Evolutionary conservation across 1,284 basidiomycete genomes (phyloP), one percentile per base, ranked within the genome.

Genomic region (Fomitopsis palustris): DNA sequence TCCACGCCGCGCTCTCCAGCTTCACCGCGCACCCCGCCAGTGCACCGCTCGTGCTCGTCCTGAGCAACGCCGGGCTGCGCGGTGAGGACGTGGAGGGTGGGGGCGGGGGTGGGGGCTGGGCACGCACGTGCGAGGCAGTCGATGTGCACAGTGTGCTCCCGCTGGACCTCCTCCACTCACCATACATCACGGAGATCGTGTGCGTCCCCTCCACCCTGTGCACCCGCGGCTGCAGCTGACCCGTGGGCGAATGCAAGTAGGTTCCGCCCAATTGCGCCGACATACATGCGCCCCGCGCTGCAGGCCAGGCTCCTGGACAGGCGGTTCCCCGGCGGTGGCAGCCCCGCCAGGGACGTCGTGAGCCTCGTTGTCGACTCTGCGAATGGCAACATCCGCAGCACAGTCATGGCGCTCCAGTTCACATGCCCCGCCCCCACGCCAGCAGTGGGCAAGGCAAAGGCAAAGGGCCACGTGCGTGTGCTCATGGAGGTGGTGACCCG

Each of bases 381-480:
- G 0, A 90, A 90, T 66, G 96, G 96, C 0, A 97, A 99, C 69
- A 90, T 99, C 19, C 81, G 96, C 41, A 93, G 91, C 59, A 96
- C 96, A 0, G 83, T 97, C 62, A 98, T 96, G 85, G 87, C 90
- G 0, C 79, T 98, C 4, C 93, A 99, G 68, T 93, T 98, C 69
- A 81, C 88, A 0, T 90, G 61, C 0, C 55, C 58, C 7, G 56
- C n/a, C n/a, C n/a, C n/a, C n/a, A n/a, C 58, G 16, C 29, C 31
- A 17, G n/a, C 53, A 14, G 5, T 45, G 6, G 25, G 21, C 35
- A n/a, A 41, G 6, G 52, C 60, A 23, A 19, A 60, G 58, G n/a
- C 63, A 58, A 9, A 56, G 42, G 8, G 62, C n/a, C n/a, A 33
- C 39, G 70, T 69, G 12, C 69, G 72, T 4, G 70, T 74, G 1